Conservation (phyloP, 1,284 basidiomycete genomes). For the Rhodotorula sp. region DNA sequence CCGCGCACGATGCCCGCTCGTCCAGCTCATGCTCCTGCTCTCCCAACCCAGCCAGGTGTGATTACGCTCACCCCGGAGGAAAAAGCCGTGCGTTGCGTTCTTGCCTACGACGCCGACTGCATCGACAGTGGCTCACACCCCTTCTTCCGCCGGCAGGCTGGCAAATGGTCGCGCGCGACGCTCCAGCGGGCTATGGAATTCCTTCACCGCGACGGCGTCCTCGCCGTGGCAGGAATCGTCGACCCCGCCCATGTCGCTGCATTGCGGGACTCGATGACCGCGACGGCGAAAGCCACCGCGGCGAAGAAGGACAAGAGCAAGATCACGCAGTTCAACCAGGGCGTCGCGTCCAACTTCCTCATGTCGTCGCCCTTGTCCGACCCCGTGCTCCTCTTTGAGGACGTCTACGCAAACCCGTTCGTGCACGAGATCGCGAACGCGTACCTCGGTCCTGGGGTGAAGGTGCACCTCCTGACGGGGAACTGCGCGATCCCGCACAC, state of each 20-base stretch:
- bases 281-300: not conserved
- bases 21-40: not conserved
- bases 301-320: not conserved
- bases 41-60: not conserved
- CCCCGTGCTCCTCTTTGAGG: not conserved
- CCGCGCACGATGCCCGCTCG: not conserved
- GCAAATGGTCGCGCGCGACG: constrained; percentile 17
- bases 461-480: constrained; percentile 15
- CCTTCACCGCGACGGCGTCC: constrained; percentile 23
- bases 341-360: constrained; percentile 17
- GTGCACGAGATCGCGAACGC: not conserved
- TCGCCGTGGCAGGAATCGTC: constrained; percentile 1
- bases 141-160: too few species aligned
- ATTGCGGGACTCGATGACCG: constrained; percentile 10
- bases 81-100: too few species aligned
- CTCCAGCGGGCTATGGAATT: constrained; percentile 18
- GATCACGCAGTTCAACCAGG: constrained; percentile 11
- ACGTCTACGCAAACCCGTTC: constrained; percentile 14
- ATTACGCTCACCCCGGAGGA: constrained; percentile 1
- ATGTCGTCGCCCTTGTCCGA: constrained; percentile 11
- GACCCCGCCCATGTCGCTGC: not conserved
- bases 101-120: too few species aligned
- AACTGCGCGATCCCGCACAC: constrained; percentile 15
- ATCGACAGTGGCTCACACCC: too few species aligned
- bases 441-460: constrained; percentile 13